Evolutionary conservation across 2,329 filamentous ascomycete species (phyloP), one percentile per base, ranked within the genome.

Genomic region (Cladophialophora carrionii): DNA sequence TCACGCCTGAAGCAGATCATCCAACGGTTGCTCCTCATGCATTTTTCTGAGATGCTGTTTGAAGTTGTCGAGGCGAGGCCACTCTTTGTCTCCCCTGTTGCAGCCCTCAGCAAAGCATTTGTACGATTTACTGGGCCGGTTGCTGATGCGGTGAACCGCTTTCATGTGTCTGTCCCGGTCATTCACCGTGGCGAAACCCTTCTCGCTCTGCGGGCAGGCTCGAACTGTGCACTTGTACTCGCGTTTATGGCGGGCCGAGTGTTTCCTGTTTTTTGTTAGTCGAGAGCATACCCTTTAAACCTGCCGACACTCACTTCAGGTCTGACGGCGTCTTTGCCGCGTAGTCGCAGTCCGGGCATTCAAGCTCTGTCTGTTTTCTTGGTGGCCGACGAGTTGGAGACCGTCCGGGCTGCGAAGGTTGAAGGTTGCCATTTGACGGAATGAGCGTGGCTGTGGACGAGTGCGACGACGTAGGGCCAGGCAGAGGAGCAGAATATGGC

Each of bases 51-150:
- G 82, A 74, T 97, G 93, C 41, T 89, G 87, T 66, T 88, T 88
- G 75, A 96, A 96, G 73, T 97, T 97, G 76, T 97, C 93, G 57
- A 88, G 81, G 24, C 93, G 85, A 0, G 90, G 89, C 91, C 91
- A 96, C 41, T 83, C 78, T 74, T 96, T 96, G 1, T 79, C 79
- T 67, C 81, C 87, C 26, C 80, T 84, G 26, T 78, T 80, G 72
- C 89, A 92, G 24, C 78, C 72, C 6, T 77, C 76, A 5, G 84
- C 78, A 57, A 81, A 82, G 73, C 90, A 95, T 62, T 81, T 83
- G 69, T 84, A 91, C 46, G 80, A 80, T 65, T 83, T 83, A 52
- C 79, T 80, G 0, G 65, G 65, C 22, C 67, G 62, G 24, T 62
- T 71, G 78, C 79, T 8, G 58, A 82, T 78, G 26, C 77, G 79